These are phyloP conservation scores for Lasiodiplodia sp. DNA, from an alignment of 2,329 filamentous ascomycete genomes.

Conservation along the genomic window DNA sequence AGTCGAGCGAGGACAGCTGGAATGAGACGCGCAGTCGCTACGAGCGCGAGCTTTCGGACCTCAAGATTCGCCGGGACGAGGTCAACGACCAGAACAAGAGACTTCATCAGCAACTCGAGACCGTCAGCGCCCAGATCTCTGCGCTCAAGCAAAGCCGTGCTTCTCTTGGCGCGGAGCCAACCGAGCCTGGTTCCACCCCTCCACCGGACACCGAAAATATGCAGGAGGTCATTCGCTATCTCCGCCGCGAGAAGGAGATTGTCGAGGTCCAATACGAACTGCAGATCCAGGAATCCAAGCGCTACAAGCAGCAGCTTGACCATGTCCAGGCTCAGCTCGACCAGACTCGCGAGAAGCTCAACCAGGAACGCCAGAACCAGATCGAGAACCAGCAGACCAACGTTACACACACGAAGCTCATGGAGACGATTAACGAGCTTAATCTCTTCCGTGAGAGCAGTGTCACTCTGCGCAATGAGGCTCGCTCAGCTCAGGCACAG, in stretches of 20 bases:
- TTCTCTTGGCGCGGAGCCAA: constrained; percentile 61
- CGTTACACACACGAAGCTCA: constrained; percentile 84
- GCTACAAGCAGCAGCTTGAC: constrained; percentile 87
- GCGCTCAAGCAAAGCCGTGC: constrained; percentile 78
- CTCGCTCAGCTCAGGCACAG: constrained; percentile 77
- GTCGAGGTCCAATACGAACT: constrained; percentile 95
- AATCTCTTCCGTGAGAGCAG: constrained; percentile 97
- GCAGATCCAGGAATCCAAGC: constrained; percentile 84
- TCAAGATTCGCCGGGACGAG: constrained; percentile 81
- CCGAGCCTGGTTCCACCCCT: constrained; percentile 54
- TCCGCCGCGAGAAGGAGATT: constrained; percentile 96
- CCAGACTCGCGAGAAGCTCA: constrained; percentile 84
- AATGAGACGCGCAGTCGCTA: constrained; percentile 79
- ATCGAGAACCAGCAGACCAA: constrained; percentile 76
- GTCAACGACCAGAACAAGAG: constrained; percentile 88
- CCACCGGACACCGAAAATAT: constrained; percentile 75
- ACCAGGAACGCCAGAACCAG: constrained; percentile 82
- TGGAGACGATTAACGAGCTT: constrained; percentile 93
- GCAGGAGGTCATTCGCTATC: constrained; percentile 88
- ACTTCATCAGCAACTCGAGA: constrained; percentile 87
- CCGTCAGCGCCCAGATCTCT: constrained; percentile 79
- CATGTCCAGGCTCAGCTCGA: constrained; percentile 89
- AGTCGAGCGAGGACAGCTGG: constrained; percentile 88
- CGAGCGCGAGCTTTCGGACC: constrained; percentile 82
- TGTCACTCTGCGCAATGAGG: constrained; percentile 86